Evolutionary conservation across 164 flowering plant species (phyloP).

Genomic region (Nelumbo lutea): DNA sequence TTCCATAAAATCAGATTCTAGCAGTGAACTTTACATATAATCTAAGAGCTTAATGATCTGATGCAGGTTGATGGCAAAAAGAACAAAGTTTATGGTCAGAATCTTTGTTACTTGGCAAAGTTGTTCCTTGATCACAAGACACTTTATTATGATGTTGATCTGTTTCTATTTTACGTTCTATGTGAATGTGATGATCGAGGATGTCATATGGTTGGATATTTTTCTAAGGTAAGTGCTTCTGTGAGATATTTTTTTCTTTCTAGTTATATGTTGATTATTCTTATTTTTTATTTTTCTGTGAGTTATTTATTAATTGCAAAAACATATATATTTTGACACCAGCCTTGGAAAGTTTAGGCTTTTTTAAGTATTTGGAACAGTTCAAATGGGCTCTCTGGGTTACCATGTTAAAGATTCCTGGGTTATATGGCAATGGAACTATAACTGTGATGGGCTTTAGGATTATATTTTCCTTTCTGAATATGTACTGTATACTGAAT

Average conservation of each 20-base stretch:
- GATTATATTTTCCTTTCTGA: too few species aligned
- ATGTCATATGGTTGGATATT: conserved; percentile 99
- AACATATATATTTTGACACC: too few species aligned
- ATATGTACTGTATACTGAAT: too few species aligned
- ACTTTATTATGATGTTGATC: conserved; percentile 96
- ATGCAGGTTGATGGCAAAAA: conserved; percentile 97
- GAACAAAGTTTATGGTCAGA: conserved; percentile 98
- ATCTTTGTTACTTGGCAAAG: conserved; percentile 92
- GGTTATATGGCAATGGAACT: too few species aligned
- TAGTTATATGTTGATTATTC: not conserved
- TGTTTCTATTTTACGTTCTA: conserved; percentile 82
- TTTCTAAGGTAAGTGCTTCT: conserved; percentile 70
- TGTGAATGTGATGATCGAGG: conserved; percentile 99
- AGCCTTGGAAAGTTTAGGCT: not conserved
- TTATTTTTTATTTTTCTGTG: not conserved
- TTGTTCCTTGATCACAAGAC: conserved; percentile 98
- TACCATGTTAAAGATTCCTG: too few species aligned
- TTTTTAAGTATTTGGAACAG: too few species aligned
- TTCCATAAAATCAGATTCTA: not conserved
- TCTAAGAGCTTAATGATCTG: conserved; percentile 1
- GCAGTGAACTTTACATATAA: not conserved
- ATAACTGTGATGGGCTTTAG: too few species aligned
- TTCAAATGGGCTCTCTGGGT: too few species aligned
- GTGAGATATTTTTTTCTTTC: not conserved
- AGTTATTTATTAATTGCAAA: too few species aligned